A percentile compares a stretch with the other conserved stretches of the same genome.
phyloP scores from a whole-genome alignment of 2,329 filamentous ascomycete species.

The Lasiodiplodia citricola region DNA sequence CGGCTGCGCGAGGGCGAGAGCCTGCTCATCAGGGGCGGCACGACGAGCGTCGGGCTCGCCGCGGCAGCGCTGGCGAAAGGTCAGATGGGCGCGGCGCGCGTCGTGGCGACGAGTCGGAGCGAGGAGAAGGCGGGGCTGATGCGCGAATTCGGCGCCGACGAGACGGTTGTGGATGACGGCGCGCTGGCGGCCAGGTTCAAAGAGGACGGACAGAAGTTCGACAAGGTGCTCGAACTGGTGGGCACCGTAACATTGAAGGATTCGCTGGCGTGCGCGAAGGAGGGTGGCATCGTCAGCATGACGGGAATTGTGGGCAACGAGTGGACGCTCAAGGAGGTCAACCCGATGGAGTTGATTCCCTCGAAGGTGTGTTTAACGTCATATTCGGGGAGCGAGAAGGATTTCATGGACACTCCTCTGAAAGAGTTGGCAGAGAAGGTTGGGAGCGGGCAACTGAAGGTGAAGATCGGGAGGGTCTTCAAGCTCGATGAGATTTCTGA shows the following conservation, averaged over 20 bases:
- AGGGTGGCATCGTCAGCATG: conserved; percentile 52
- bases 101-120: conserved; percentile 48
- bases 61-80: conserved; percentile 53
- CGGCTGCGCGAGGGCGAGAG: conserved; percentile 47
- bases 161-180: conserved; percentile 53
- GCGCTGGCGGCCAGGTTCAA: conserved; percentile 45
- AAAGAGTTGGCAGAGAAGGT: conserved; percentile 47
- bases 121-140: conserved; percentile 42
- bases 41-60: conserved; percentile 55
- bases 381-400: conserved; percentile 43
- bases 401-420: conserved; percentile 51
- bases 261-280: conserved; percentile 48
- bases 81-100: conserved; percentile 41
- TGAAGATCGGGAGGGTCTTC: conserved; percentile 51
- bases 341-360: conserved; percentile 52
- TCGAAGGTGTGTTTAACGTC: conserved; percentile 47
- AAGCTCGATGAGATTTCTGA: conserved; percentile 53
- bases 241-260: conserved; percentile 51
- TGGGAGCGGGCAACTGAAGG: conserved; percentile 45
- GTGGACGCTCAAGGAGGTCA: conserved; percentile 48
- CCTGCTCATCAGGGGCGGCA: conserved; percentile 57
- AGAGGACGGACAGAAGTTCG: conserved; percentile 40
- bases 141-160: conserved; percentile 47
- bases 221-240: conserved; percentile 56
- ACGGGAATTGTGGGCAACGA: conserved; percentile 53